Percentiles rank a stretch among this genome's conserved stretches.
These are phyloP conservation scores for Kodamaea kakaduensis DNA, from an alignment of 805 yeast genomes.

Conservation along the genomic window DNA sequence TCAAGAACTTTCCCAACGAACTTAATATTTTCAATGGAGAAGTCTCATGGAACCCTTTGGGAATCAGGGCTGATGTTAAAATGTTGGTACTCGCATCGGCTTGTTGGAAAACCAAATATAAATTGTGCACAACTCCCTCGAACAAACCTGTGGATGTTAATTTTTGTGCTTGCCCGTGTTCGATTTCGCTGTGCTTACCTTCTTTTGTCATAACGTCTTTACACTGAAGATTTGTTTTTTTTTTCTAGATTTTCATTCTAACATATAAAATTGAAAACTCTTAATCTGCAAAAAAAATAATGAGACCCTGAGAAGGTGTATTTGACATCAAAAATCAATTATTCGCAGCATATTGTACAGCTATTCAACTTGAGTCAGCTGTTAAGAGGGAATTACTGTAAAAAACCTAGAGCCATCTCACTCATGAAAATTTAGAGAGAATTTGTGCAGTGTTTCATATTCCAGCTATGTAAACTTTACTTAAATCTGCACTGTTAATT, in stretches of 20 bases:
- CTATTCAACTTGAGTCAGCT: no score
- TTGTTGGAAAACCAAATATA: constrained; percentile 22
- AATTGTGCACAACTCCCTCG: constrained; percentile 16
- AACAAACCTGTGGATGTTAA: constrained; percentile 6
- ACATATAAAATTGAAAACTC: background rate
- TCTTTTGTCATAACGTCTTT: background rate
- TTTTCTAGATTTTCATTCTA: background rate
- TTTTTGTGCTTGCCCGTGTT: background rate
- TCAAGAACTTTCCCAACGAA: constrained; percentile 38
- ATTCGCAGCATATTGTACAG: no score
- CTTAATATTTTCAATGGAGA: constrained; percentile 41
- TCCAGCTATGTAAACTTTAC: no score
- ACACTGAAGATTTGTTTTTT: background rate
- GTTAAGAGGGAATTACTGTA: no score
- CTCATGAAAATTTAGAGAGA: no score
- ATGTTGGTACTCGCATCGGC: constrained; percentile 24
- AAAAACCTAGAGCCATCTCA: no score
- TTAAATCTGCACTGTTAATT: no score
- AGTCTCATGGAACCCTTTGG: constrained; percentile 44
- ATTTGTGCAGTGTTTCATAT: no score
- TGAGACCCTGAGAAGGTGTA: no score
- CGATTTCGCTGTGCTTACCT: background rate
- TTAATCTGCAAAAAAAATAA: background rate
- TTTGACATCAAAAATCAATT: no score
- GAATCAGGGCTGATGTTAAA: constrained; percentile 27